Base-by-base conservation (phyloP, 2,329 filamentous ascomycete genomes). In the Myotisia sp. region DNA sequence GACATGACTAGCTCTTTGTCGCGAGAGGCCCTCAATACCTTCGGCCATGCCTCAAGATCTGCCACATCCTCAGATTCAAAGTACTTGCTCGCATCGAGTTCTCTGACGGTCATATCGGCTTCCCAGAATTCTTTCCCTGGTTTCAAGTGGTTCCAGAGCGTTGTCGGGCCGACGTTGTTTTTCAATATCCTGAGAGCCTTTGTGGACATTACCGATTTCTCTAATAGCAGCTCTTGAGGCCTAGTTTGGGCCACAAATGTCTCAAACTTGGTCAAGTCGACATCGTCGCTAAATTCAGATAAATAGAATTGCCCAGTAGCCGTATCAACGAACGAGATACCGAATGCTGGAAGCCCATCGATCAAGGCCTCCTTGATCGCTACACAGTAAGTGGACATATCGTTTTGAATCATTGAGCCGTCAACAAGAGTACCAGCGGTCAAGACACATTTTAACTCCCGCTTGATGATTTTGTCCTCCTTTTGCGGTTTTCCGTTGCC, bases 331-430 rank as follows among this genome's bases (percentile, higher is more conserved):
- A 95, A 94, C 0, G 85, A 78, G 33, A 98, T 76, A 6, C 90
- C 90, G 53, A 98, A 98, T 0, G 75, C 74, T 4, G 90, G 86
- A 18, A 75, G 64, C 34, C 76, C 79, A 41, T 90, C 63, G 7
- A 80, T 64, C 1, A 73, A 55, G 3, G 62, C 72, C 52, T 87
- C 80, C 54, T 98, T 98, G 60, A 98, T 90, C 2, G 90, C 81
- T 34, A 90, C 84, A 53, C 90, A 98, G 56, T 84, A 95, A 0
- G 85, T 92, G 2, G 90, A 83, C 79, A 93, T 93, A 55, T 98
- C 90, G 50, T 93, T 84, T 54, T 95, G 87, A 26, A 98, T 71
- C 90, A 98, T 98, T 44, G 82, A 77, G 10, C 84, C 86, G 40
- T 98, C 90, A 3, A 98, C 87, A 1, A 98, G 70, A 0, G 90